Conservation (phyloP, 202 grass and related monocot species). For the Setaria viridis region DNA sequence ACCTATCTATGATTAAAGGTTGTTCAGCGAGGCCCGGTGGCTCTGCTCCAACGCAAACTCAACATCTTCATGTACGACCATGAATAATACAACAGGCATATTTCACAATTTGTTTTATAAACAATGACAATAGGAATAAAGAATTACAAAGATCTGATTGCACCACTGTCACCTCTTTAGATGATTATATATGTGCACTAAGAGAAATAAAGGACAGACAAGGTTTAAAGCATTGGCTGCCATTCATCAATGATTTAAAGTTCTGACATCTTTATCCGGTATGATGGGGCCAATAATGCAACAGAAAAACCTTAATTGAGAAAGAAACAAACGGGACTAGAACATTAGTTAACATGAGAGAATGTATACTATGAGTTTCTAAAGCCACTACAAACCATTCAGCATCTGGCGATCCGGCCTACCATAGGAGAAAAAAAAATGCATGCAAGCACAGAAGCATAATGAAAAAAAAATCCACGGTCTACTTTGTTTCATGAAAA, state of each 20-base stretch:
- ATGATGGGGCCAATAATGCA: background rate
- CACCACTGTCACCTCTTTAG: background rate
- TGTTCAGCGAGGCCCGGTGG: no score
- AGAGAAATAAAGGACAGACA: background rate
- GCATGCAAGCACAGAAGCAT: background rate
- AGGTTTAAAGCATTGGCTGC: background rate
- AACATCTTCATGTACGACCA: background rate
- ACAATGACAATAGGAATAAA: background rate
- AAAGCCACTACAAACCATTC: background rate
- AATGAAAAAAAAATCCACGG: background rate
- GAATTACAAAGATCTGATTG: background rate
- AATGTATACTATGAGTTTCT: background rate
- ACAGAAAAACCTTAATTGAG: background rate
- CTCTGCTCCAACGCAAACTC: no score
- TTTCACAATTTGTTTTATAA: background rate
- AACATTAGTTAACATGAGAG: background rate
- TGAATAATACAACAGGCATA: background rate
- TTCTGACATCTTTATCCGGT: background rate
- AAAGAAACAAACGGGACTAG: background rate
- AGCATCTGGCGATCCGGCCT: background rate
- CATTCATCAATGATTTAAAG: constrained; percentile 11
- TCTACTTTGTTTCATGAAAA: background rate
- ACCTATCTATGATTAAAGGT: no score
- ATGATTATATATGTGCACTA: background rate
- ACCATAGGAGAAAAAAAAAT: background rate